Evolutionary conservation across 116 monocot species (phyloP), one percentile per base, ranked within the genome.

Genomic region (Zostera marina): DNA sequence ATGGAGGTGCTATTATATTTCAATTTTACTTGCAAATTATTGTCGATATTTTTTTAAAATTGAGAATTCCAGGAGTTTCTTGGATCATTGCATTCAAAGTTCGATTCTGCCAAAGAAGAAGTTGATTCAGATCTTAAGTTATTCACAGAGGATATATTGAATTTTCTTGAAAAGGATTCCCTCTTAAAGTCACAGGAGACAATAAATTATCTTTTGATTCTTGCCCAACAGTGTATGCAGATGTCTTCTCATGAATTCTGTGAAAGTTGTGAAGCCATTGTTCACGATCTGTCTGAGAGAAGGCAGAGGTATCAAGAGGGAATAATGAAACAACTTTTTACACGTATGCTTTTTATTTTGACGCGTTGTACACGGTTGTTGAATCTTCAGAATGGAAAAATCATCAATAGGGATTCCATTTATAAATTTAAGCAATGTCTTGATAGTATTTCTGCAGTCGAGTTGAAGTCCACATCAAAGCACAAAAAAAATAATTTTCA

Each of bases 321-420:
- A 57, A 22, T 45, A 9, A 3, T 70, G 57, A 77, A 77, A 59
- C 77, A 79, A 53, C 62, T 82, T 52, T 61, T 72, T 39, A 82
- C 72, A n/a, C 76, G 74, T 13, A 71, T 88, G 64, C 74, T 88
- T 41, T 79, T 79, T 63, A 77, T 88, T 47, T 70, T 88, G 54
- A 82, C 87, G 41, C 76, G 69, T 19, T 88, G 76, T 60, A 79
- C 72, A 3, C 73, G 87, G 43, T 61, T 87, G 22, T 65, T 87
- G 69, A 82, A 79, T 48, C 72, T 78, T 42, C 76, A 76, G 55
- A 79, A 87, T 57, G 64, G 71, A 62, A 71, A 60, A 42, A 42
- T 63, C 13, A 70, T 72, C 21, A 70, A 71, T 58, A 71, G 65
- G 47, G 72, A 82, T 20, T 75, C 81, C 54, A 60, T 87, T 43